These are phyloP conservation scores for Ophioceras dolichostomum DNA, from an alignment of 2,329 filamentous ascomycete genomes.

Conservation along the genomic window DNA sequence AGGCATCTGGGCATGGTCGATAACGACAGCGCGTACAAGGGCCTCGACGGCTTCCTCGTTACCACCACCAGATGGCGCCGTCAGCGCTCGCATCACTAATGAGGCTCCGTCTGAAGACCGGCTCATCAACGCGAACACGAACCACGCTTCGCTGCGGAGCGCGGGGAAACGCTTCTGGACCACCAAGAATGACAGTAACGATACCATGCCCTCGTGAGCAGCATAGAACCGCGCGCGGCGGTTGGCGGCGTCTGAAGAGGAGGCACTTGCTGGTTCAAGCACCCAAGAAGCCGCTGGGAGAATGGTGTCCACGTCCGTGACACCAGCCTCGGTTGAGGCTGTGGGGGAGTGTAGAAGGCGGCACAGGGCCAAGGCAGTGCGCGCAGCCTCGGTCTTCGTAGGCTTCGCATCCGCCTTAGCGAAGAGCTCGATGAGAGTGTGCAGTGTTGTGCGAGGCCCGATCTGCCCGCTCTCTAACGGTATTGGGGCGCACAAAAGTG, in stretches of 20 bases:
- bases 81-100: slow-evolving; percentile 29
- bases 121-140: slow-evolving; percentile 48
- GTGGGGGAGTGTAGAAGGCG: slow-evolving; percentile 37
- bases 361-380: slow-evolving; percentile 38
- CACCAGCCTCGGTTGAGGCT: slow-evolving; percentile 2
- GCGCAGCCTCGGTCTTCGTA: slow-evolving; percentile 46
- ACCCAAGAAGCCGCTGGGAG: slow-evolving; percentile 8
- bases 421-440: slow-evolving; percentile 26
- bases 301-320: neutral
- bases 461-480: no score
- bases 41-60: slow-evolving; percentile 9
- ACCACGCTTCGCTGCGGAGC: slow-evolving; percentile 48
- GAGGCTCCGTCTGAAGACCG: slow-evolving; percentile 35
- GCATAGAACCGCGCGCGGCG: slow-evolving; percentile 29
- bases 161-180: slow-evolving; percentile 46
- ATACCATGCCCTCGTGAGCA: slow-evolving; percentile 25
- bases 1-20: neutral
- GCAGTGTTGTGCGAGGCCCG: slow-evolving; percentile 20
- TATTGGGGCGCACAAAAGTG: slow-evolving; percentile 30
- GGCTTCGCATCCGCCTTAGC: slow-evolving; percentile 35
- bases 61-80: no score
- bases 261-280: no score
- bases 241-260: neutral
- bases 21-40: neutral
- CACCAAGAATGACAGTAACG: slow-evolving; percentile 37